Evolutionary conservation across 2,329 filamentous ascomycete species (phyloP).

Genomic region (Cadophora sp.): DNA sequence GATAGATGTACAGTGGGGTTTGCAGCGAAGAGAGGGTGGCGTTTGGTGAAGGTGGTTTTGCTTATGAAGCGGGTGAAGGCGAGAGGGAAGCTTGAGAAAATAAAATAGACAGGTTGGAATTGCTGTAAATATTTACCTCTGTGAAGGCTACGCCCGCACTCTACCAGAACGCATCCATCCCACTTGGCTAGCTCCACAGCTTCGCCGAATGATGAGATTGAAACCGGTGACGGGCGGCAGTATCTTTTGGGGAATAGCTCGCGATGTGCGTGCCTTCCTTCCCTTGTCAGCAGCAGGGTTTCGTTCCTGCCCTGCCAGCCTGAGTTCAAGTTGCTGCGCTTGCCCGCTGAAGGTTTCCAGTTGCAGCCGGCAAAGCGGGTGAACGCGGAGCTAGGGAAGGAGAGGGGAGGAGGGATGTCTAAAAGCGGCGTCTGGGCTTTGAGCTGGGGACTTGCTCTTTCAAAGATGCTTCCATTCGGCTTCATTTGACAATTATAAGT

Average conservation of each 20-base stretch:
- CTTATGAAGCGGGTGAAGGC: too few relatives aligned
- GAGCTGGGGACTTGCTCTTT: neutral
- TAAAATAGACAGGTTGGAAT: neutral
- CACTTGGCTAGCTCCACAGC: neutral
- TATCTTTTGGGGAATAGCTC: neutral
- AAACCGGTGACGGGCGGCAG: neutral
- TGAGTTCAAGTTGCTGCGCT: too few relatives aligned
- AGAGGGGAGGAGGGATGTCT: neutral
- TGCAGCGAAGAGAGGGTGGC: too few relatives aligned
- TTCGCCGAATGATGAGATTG: constrained; percentile 4
- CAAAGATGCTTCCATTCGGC: too few relatives aligned
- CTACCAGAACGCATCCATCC: neutral
- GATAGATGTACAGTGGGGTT: too few relatives aligned
- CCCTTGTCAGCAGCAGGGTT: neutral
- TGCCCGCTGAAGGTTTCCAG: too few relatives aligned
- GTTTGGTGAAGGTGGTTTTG: too few relatives aligned
- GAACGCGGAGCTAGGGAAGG: constrained; percentile 7
- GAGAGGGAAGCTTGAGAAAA: neutral
- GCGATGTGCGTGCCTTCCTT: too few relatives aligned
- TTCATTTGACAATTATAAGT: too few relatives aligned
- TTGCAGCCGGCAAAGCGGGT: constrained; percentile 1
- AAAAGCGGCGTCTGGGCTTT: neutral
- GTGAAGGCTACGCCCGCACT: too few relatives aligned
- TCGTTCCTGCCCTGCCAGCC: too few relatives aligned
- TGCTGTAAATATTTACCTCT: neutral